Base-by-base conservation (phyloP, 192 early-diverging fungal species). In the Thamnidium elegans region DNA sequence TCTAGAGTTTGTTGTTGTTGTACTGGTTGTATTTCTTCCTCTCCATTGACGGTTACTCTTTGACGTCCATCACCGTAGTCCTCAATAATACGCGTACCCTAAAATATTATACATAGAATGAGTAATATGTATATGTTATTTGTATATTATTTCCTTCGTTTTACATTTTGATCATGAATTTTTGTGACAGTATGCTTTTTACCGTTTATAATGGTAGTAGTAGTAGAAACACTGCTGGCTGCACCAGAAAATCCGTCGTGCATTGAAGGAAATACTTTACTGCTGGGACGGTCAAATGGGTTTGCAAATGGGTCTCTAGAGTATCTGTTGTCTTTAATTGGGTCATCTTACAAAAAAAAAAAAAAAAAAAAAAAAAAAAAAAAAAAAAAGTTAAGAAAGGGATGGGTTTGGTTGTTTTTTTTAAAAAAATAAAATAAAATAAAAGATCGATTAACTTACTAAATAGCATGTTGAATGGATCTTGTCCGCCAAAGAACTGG, bases 401-500 rank as follows among this genome's bases (percentile, higher is more conserved):
- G 26, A 26, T 3, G 26, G 26, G n/a, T n/a, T n/a, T n/a, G n/a
- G n/a, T n/a, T n/a, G n/a, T n/a, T n/a, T 36, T 55, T 39, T 55
- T 55, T 47, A 47, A 47, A 47, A 47, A 47, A 47, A 46, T 7
- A 11, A 46, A 46, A 46, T 15, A 46, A 7, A 7, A 46, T 7
- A 17, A 48, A 17, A 48, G 14, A 48, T 15, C 4, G 6, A 15
- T 48, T 31, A 62, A 55, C 7, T 20, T 73, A 68, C 74, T 60
- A 72, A 72, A 65, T 4, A 69, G 14, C 8, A 50, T 31, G 7
- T 32, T 52, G 26, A 73, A 72, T 30, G 66, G 62, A 50, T 69
- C 54, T 21, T 50, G 14, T n/a, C 48, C 55, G 13, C 58, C 58
- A 65, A 76, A 76, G 53, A 76, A 72, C 23, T 51, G 51, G 11